Evolutionary conservation across 2,329 filamentous ascomycete species (phyloP).

Genomic region (Salinomyces thailandicus): DNA sequence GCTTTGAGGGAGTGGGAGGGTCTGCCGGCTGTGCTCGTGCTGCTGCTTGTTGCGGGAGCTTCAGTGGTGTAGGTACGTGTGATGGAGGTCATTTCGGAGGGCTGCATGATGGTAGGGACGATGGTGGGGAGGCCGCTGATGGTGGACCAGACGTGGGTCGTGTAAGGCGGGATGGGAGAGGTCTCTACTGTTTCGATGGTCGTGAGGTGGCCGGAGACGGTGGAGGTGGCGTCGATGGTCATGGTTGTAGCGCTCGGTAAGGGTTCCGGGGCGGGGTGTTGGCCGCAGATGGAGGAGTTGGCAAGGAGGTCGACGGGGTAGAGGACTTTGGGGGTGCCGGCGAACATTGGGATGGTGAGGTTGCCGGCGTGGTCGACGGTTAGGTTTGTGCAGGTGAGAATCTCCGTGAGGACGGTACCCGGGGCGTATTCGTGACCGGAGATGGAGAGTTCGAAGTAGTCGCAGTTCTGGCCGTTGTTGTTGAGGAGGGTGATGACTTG

Average conservation of each 20-base stretch:
- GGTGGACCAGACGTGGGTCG: background rate
- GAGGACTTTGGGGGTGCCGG: slow-evolving; percentile 27
- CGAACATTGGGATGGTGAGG: slow-evolving; percentile 25
- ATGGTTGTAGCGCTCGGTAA: slow-evolving; percentile 2
- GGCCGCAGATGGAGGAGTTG: slow-evolving; percentile 18
- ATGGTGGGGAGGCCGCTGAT: background rate
- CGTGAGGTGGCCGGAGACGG: slow-evolving; percentile 3
- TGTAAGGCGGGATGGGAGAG: background rate
- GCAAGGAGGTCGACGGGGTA: slow-evolving; percentile 19
- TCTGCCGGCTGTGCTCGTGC: background rate
- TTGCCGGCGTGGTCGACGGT: slow-evolving; percentile 18
- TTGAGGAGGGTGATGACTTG: slow-evolving; percentile 37
- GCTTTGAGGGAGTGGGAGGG: background rate
- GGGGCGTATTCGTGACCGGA: slow-evolving; percentile 20
- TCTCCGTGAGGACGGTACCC: slow-evolving; percentile 22
- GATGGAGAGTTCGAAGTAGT: slow-evolving; percentile 26
- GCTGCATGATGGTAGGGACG: background rate
- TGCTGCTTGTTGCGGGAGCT: background rate
- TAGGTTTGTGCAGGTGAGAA: slow-evolving; percentile 24
- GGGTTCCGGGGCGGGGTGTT: background rate
- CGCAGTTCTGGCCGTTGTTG: slow-evolving; percentile 30
- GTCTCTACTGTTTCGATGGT: slow-evolving; percentile 1
- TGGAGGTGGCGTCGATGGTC: slow-evolving; percentile 1
- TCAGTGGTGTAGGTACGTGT: background rate
- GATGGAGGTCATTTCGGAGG: background rate